A percentile compares a stretch with the other conserved stretches of the same genome.
phyloP scores from a whole-genome alignment of 495 filamentous ascomycete species.

The Penicillium canescens region DNA sequence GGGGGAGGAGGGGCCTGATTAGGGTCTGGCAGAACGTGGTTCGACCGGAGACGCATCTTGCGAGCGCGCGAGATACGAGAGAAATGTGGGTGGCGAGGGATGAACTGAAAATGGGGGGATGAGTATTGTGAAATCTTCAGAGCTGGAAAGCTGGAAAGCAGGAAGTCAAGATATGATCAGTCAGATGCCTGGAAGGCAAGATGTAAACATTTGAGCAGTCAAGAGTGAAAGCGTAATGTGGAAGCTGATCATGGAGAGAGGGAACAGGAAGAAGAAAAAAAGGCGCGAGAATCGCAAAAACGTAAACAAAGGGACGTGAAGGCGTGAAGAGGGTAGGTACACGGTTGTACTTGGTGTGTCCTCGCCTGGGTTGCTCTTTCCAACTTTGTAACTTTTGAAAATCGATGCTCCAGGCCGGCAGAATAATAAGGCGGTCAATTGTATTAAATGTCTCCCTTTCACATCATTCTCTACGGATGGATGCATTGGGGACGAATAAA shows the following conservation, averaged over 20 bases:
- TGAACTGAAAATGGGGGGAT: background rate
- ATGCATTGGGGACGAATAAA: background rate
- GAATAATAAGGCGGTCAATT: background rate
- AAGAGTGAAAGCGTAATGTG: background rate
- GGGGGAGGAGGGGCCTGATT: background rate
- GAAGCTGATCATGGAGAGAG: background rate
- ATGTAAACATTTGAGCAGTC: background rate
- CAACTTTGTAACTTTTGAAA: too few relatives aligned
- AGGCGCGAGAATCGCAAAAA: background rate
- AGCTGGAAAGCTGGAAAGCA: background rate
- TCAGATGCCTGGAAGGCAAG: background rate
- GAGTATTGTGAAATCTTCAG: background rate
- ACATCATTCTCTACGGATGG: too few relatives aligned
- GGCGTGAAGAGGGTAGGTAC: background rate
- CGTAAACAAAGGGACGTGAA: slow-evolving; percentile 3
- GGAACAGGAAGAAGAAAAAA: background rate
- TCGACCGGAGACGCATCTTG: slow-evolving; percentile 10
- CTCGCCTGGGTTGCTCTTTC: too few relatives aligned
- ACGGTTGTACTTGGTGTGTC: background rate
- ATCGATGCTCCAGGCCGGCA: too few relatives aligned
- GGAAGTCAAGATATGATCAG: background rate
- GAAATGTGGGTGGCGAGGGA: background rate
- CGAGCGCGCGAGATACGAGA: background rate
- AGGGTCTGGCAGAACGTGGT: background rate
- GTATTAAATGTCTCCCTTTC: too few relatives aligned